phyloP scores from a whole-genome alignment of 306 rosid genomes.

The Bauhinia variegata region DNA sequence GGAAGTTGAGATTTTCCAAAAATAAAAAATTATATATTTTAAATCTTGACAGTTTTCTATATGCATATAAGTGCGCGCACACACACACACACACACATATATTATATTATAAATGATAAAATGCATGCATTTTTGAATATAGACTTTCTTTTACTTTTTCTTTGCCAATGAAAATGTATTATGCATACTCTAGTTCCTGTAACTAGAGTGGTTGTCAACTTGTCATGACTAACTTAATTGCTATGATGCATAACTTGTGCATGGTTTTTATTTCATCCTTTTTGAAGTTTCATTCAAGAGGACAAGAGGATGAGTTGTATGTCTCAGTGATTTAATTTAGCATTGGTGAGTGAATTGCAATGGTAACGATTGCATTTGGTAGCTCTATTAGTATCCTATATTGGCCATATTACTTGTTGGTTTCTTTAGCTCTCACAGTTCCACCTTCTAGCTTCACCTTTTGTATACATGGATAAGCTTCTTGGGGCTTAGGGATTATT shows the following conservation, averaged over 20 bases:
- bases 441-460: constrained; percentile 20
- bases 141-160: background rate
- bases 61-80: too few species aligned
- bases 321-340: background rate
- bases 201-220: constrained; percentile 8
- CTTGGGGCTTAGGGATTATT: constrained; percentile 49
- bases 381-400: constrained; percentile 38
- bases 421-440: constrained; percentile 36
- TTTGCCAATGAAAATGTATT: background rate
- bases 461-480: constrained; percentile 47
- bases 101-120: background rate
- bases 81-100: background rate
- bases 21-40: background rate
- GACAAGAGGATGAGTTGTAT: background rate
- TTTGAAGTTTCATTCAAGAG: too few species aligned
- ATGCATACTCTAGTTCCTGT: constrained; percentile 3
- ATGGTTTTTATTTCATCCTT: background rate
- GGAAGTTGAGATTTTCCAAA: background rate
- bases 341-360: background rate
- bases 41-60: constrained; percentile 1
- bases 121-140: background rate
- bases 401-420: constrained; percentile 37
- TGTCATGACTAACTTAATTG: constrained; percentile 12
- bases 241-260: background rate
- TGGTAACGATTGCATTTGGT: constrained; percentile 29